A percentile compares a stretch with the other conserved stretches of the same genome.
Conservation (phyloP, 768 basidiomycete genomes). For the Gautieria morchelliformis region DNA sequence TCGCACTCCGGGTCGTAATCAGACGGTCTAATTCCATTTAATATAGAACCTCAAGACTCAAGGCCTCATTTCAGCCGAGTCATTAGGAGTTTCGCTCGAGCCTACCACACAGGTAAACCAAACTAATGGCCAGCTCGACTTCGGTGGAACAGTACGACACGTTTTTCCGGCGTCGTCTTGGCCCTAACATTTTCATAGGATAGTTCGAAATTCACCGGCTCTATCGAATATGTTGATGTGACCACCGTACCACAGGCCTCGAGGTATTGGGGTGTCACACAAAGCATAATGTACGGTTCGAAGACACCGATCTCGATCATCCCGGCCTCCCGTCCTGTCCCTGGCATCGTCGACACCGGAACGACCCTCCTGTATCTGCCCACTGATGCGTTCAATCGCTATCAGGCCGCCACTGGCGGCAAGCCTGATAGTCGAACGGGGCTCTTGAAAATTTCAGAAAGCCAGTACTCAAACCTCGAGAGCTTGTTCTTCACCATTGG, state of each 20-base stretch:
- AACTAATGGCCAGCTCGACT: conserved; percentile 7
- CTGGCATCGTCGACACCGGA: conserved; percentile 37
- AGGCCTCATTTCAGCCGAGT: not conserved
- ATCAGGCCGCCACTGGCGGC: conserved; percentile 23
- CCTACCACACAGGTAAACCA: conserved; percentile 1
- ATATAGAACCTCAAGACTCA: not conserved
- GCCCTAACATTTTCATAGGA: conserved; percentile 2
- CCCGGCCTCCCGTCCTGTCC: conserved; percentile 22
- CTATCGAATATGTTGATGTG: conserved; percentile 19
- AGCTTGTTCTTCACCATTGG: conserved; percentile 24
- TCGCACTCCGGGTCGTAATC: not conserved
- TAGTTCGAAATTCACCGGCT: conserved; percentile 18
- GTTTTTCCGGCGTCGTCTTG: not conserved
- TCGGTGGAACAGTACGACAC: conserved; percentile 18
- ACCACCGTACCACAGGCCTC: conserved; percentile 8
- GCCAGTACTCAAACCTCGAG: conserved; percentile 17
- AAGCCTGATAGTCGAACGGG: conserved; percentile 21
- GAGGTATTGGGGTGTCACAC: conserved; percentile 14
- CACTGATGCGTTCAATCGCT: conserved; percentile 21
- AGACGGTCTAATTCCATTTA: not conserved
- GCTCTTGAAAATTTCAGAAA: conserved; percentile 20
- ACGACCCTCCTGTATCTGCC: conserved; percentile 20
- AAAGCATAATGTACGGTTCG: conserved; percentile 14
- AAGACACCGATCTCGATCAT: conserved; percentile 30
- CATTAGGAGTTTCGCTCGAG: conserved; percentile 11